Percentiles rank a stretch among this genome's conserved stretches.
phyloP scores from a whole-genome alignment of 2,329 filamentous ascomycete genomes.

The Thelonectria olida region DNA sequence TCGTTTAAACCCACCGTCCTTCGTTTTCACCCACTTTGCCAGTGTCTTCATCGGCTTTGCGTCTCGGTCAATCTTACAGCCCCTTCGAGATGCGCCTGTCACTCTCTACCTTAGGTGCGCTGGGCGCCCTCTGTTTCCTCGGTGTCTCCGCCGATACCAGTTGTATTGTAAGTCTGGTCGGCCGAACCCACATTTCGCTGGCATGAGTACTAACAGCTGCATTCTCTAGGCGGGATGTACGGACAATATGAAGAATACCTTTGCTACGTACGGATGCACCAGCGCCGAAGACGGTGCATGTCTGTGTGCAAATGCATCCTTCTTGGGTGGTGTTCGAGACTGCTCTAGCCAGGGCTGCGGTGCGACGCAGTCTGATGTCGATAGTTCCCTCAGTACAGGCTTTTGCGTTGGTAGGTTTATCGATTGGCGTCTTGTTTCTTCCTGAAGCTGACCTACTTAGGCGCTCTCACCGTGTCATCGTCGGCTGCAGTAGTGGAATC shows the following conservation, averaged over 20 bases:
- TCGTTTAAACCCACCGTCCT: neutral
- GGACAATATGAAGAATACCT: constrained; percentile 13
- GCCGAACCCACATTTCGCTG: neutral
- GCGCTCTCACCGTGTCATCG: constrained; percentile 18
- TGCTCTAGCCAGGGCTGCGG: constrained; percentile 47
- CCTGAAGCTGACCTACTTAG: constrained; percentile 21
- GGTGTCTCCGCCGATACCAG: constrained; percentile 36
- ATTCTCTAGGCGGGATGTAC: constrained; percentile 26
- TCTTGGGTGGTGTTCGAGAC: constrained; percentile 50
- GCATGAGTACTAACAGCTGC: constrained; percentile 15
- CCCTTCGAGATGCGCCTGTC: constrained; percentile 39
- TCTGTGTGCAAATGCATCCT: constrained; percentile 50
- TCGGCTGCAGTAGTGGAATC: constrained; percentile 15
- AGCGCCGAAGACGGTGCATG: constrained; percentile 47
- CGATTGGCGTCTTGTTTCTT: neutral
- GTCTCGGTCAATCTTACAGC: constrained; percentile 2
- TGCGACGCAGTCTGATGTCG: constrained; percentile 33
- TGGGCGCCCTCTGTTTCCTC: constrained; percentile 39
- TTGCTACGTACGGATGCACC: constrained; percentile 34
- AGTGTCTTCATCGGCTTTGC: neutral
- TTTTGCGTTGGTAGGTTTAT: constrained; percentile 37
- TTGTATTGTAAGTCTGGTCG: constrained; percentile 44
- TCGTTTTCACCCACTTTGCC: neutral
- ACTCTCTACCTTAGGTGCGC: constrained; percentile 40
- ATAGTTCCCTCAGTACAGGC: constrained; percentile 25